Evolutionary conservation across 192 early-diverging fungal species (phyloP).

Genomic region (Backusella westeae): DNA sequence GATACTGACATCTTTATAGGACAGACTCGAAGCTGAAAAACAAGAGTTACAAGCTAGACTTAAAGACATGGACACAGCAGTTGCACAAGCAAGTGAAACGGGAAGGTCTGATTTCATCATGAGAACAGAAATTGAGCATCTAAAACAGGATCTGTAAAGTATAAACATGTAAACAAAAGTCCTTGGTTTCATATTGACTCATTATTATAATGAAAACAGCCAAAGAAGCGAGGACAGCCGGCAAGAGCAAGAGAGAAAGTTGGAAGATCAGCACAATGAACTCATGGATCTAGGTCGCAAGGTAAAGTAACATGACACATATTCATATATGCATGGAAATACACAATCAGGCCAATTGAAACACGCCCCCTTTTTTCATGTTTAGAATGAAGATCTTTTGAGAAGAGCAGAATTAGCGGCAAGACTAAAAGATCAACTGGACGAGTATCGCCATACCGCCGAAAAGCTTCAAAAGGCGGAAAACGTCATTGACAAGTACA

Average conservation of each 20-base stretch:
- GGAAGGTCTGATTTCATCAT: constrained; percentile 85
- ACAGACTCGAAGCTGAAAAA: constrained; percentile 71
- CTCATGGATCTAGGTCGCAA: constrained; percentile 69
- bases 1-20: constrained; percentile 37
- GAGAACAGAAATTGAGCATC: constrained; percentile 80
- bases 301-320: constrained; percentile 27
- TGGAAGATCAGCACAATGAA: constrained; percentile 54
- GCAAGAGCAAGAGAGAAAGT: constrained; percentile 63
- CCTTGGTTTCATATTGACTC: background rate
- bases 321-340: background rate
- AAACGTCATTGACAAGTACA: constrained; percentile 94
- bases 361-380: background rate
- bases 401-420: constrained; percentile 69
- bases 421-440: constrained; percentile 83
- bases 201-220: constrained; percentile 32
- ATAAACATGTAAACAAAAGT: background rate
- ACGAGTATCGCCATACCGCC: constrained; percentile 88
- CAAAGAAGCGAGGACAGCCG: constrained; percentile 74
- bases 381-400: constrained; percentile 48
- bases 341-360: background rate
- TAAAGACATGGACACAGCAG: constrained; percentile 74
- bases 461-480: constrained; percentile 93
- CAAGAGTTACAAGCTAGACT: constrained; percentile 70
- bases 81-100: constrained; percentile 67
- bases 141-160: constrained; percentile 81